These are phyloP conservation scores for Trichosporon asahii DNA, from an alignment of 1,284 basidiomycete genomes.

Conservation along the genomic window DNA sequence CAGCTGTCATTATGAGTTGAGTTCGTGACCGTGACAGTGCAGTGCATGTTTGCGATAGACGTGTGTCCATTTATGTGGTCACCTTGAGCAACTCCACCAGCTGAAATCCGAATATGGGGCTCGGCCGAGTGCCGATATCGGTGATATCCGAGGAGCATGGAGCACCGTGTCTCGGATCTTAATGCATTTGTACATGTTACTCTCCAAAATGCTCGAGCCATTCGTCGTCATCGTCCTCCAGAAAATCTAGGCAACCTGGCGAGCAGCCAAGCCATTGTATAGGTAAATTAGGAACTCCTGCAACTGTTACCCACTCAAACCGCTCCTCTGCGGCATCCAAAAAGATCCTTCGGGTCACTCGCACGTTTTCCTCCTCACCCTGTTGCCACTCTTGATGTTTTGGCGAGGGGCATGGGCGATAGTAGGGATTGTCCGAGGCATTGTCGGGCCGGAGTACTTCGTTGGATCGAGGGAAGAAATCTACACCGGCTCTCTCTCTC, in stretches of 20 bases:
- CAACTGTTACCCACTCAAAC: conserved; percentile 45
- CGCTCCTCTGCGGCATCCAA: conserved; percentile 47
- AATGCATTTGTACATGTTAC: neutral
- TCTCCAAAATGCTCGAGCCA: conserved; percentile 14
- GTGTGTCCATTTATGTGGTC: too few species aligned
- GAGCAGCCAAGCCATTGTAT: conserved; percentile 48
- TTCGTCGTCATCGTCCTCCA: conserved; percentile 36
- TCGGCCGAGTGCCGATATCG: neutral
- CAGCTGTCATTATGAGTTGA: neutral
- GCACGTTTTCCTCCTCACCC: conserved; percentile 5
- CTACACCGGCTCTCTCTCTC: neutral
- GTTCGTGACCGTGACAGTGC: neutral
- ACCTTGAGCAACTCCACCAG: conserved; percentile 1
- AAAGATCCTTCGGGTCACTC: conserved; percentile 34
- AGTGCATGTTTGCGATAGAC: too few species aligned
- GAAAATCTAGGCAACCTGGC: conserved; percentile 45
- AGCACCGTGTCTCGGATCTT: neutral
- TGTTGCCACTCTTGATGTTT: conserved; percentile 33
- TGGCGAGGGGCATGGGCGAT: conserved; percentile 43
- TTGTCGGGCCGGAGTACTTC: conserved; percentile 36
- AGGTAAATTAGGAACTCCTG: conserved; percentile 36
- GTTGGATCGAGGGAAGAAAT: conserved; percentile 36
- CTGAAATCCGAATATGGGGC: neutral
- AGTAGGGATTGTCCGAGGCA: conserved; percentile 46
- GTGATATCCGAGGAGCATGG: neutral